Evolutionary conservation across 2,329 filamentous ascomycete genomes (phyloP), one percentile per base, ranked within the genome.

Genomic region (Fusarium sp.): DNA sequence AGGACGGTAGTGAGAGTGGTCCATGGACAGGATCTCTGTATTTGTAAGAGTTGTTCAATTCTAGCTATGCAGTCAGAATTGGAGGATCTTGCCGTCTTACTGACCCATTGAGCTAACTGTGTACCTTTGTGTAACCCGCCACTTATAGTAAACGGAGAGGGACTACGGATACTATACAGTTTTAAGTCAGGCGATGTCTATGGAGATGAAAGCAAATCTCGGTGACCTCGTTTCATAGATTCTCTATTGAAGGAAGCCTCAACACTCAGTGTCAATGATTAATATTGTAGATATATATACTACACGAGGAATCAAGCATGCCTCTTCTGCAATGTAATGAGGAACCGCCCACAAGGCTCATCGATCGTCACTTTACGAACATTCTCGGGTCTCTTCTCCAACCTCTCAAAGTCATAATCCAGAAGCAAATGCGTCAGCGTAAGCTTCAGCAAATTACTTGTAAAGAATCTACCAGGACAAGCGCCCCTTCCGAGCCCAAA

Each of bases 401-500:
- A 10, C 36, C 62, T 56, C 38, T 49, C 58, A 50, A 66, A 58
- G 26, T 66, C 62, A 7, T 66, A 66, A 15, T 63, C 58, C 43
- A 66, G 26, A 22, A 66, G 51, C 17, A 66, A 0, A 38, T 63
- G 62, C 15, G 62, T 50, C 24, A 66, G 20, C n/a, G 62, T 63
- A 10, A 66, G 58, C 58, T 66, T 66, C 1, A 66, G 52, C 33
- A 66, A 22, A n/a, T 66, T 66, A 6, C 62, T 66, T 0, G 62
- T 66, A 18, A 66, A 66, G 36, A 66, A 66, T 24, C 62, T 49
- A 17, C 63, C 63, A 18, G 63, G 63, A 8, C 63, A 66, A 2
- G 63, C 63, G 9, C 44, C 63, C 18, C 63, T 20, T 6, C 63
- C 63, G 3, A 66, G 45, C 1, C 63, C 63, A 56, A 66, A 66